Percentiles rank a stretch among this genome's conserved stretches.
Conservation (phyloP, 371 early-diverging fungal species). For the Globomyces sp. region DNA sequence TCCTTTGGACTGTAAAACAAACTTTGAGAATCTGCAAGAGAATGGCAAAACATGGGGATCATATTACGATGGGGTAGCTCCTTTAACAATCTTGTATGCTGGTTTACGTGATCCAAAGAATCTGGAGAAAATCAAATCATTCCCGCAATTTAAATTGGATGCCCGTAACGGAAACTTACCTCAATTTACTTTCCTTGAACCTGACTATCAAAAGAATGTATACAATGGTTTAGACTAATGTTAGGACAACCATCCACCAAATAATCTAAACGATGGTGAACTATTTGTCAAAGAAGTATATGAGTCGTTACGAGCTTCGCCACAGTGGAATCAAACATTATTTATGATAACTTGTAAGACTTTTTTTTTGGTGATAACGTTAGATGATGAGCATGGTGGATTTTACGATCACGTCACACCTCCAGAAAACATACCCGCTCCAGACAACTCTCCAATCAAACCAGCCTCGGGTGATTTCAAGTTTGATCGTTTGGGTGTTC, state of each 20-base stretch:
- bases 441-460: conserved; percentile 23
- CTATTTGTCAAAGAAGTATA: conserved; percentile 28
- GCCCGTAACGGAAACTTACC: not conserved
- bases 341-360: conserved; percentile 22
- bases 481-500: conserved; percentile 47
- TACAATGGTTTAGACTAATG: not conserved
- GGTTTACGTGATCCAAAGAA: not conserved
- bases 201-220: conserved; percentile 16
- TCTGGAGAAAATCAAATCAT: not conserved
- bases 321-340: conserved; percentile 33
- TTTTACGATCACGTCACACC: conserved; percentile 37
- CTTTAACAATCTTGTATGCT: not conserved
- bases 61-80: conserved; percentile 23
- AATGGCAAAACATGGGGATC: conserved; percentile 20
- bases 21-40: conserved; percentile 24
- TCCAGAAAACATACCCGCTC: conserved; percentile 21
- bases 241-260: conserved; percentile 24
- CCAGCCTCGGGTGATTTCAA: conserved; percentile 20
- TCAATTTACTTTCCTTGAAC: conserved; percentile 27
- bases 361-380: not conserved
- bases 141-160: not conserved
- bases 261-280: conserved; percentile 23
- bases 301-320: conserved; percentile 29
- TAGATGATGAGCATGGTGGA: conserved; percentile 34
- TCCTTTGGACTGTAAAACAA: conserved; percentile 25